These are phyloP conservation scores for Calcarisporium arbuscula DNA, from an alignment of 2,329 filamentous ascomycete genomes.

Conservation along the genomic window DNA sequence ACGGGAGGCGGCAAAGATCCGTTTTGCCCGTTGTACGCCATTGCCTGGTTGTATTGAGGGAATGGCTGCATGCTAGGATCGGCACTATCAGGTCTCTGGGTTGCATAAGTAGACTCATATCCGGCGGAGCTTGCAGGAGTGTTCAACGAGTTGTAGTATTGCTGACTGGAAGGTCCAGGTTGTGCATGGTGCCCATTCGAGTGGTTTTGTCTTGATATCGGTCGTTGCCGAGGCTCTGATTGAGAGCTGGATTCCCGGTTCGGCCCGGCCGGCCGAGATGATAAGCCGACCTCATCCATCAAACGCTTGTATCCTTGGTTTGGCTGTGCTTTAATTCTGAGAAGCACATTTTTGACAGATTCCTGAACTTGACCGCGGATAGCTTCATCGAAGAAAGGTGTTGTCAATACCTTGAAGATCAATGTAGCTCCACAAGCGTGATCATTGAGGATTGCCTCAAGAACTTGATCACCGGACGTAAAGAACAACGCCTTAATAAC, in stretches of 20 bases:
- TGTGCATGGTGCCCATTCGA: conserved; percentile 36
- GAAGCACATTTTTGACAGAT: conserved; percentile 82
- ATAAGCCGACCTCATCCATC: conserved; percentile 96
- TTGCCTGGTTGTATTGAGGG: conserved; percentile 42
- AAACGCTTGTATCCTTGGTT: conserved; percentile 95
- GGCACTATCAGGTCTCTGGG: conserved; percentile 45
- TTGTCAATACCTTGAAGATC: conserved; percentile 98
- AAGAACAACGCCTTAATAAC: conserved; percentile 92
- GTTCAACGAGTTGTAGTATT: conserved; percentile 49
- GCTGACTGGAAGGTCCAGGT: conserved; percentile 35
- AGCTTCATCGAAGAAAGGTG: conserved; percentile 91
- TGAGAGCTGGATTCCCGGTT: conserved; percentile 37
- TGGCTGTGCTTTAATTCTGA: conserved; percentile 87
- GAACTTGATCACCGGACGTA: conserved; percentile 73
- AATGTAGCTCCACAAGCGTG: conserved; percentile 88
- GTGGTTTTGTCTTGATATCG: conserved; percentile 47
- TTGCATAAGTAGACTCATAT: conserved; percentile 47
- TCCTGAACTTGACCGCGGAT: conserved; percentile 85
- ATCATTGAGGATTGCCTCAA: conserved; percentile 87
- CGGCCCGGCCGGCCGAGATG: conserved; percentile 49
- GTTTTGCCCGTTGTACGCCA: conserved; percentile 44
- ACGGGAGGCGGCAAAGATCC: conserved; percentile 36
- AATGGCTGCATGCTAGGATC: conserved; percentile 45
- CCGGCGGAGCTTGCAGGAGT: conserved; percentile 30
- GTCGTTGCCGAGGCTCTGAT: conserved; percentile 47